Percentiles rank a stretch among this genome's conserved stretches.
These are phyloP conservation scores for Serpula lacrymans DNA, from an alignment of 768 basidiomycete species.

Conservation along the genomic window DNA sequence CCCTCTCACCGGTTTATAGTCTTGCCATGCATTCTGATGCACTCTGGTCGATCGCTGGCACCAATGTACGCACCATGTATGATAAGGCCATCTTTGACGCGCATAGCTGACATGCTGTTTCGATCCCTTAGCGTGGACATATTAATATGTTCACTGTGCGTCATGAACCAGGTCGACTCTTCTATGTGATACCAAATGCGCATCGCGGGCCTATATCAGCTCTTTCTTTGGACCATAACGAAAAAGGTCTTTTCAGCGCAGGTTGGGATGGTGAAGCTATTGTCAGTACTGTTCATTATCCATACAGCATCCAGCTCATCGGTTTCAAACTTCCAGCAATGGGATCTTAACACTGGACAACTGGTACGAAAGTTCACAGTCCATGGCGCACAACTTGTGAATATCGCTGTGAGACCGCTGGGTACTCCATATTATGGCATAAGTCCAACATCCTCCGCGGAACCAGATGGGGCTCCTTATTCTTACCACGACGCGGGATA, in stretches of 20 bases:
- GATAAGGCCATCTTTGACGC: background rate
- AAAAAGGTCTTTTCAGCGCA: conserved; percentile 85
- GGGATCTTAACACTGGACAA: conserved; percentile 94
- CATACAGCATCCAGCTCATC: background rate
- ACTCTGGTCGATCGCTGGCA: conserved; percentile 87
- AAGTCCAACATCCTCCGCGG: conserved; percentile 23
- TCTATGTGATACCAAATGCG: conserved; percentile 62
- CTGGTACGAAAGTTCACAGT: conserved; percentile 70
- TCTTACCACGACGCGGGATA: no score
- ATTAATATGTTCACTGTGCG: conserved; percentile 92
- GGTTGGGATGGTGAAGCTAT: conserved; percentile 92
- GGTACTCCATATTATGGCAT: conserved; percentile 32
- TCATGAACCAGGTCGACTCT: conserved; percentile 82
- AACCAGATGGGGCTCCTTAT: conserved; percentile 15
- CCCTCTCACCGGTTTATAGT: conserved; percentile 79
- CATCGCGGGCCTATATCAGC: conserved; percentile 84
- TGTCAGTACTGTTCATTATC: conserved; percentile 47
- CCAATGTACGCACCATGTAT: conserved; percentile 56
- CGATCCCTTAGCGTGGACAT: conserved; percentile 63
- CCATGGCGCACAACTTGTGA: conserved; percentile 82
- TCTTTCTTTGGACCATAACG: conserved; percentile 75
- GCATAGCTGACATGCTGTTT: conserved; percentile 8
- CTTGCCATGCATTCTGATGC: conserved; percentile 91
- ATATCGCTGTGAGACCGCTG: conserved; percentile 72
- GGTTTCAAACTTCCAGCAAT: conserved; percentile 61